Conservation (phyloP, 345 rosid species). For the Brassica carinata region DNA sequence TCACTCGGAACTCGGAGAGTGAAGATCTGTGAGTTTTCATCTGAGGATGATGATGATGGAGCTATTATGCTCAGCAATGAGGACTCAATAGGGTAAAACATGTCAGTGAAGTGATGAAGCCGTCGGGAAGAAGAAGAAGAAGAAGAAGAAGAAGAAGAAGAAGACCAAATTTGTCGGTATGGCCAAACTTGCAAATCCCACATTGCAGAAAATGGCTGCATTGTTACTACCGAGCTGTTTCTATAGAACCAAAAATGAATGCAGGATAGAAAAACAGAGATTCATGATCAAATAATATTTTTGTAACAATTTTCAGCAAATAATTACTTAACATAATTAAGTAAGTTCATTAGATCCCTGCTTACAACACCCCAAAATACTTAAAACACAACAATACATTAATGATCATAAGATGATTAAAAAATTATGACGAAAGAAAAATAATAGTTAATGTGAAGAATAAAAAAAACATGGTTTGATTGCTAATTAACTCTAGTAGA, state of each 20-base stretch:
- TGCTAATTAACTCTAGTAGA: neutral
- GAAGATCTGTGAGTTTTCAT: conserved; percentile 40
- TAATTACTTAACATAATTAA: too few relatives aligned
- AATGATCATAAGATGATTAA: too few relatives aligned
- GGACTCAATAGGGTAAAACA: conserved; percentile 78
- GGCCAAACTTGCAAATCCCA: conserved; percentile 70
- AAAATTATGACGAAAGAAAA: too few relatives aligned
- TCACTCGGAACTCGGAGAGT: conserved; percentile 43
- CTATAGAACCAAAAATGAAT: conserved; percentile 41
- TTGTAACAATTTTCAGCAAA: too few relatives aligned
- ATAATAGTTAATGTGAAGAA: too few relatives aligned
- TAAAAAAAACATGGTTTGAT: too few relatives aligned
- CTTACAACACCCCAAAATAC: too few relatives aligned
- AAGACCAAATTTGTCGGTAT: conserved; percentile 62
- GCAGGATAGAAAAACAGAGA: neutral
- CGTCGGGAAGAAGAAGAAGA: conserved; percentile 40
- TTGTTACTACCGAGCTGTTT: conserved; percentile 26
- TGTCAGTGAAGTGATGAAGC: conserved; percentile 68
- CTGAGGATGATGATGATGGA: conserved; percentile 56
- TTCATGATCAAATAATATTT: too few relatives aligned
- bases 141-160: conserved; percentile 25
- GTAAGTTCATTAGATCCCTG: too few relatives aligned
- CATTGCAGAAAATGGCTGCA: conserved; percentile 60
- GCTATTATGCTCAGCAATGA: conserved; percentile 46
- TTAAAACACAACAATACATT: too few relatives aligned